Evolutionary conservation across 306 rosid species (phyloP).

Genomic region (Gynostemma pentaphyllum): DNA sequence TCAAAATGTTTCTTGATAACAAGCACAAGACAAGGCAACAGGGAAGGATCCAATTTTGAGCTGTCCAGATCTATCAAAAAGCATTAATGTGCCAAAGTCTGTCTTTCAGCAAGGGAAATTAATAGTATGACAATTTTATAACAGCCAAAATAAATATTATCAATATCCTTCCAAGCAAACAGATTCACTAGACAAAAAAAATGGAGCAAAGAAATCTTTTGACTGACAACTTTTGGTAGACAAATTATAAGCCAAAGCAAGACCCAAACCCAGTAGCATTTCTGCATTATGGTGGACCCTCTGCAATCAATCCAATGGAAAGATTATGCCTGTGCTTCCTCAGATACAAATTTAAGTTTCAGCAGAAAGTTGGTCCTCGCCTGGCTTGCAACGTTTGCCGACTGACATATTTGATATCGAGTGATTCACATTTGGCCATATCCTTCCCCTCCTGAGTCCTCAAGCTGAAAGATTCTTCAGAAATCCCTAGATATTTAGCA

Average conservation of each 20-base stretch:
- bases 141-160: not conserved
- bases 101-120: not conserved
- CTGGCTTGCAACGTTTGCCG: not conserved
- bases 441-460: not conserved
- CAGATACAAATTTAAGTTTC: not conserved
- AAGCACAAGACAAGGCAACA: not conserved
- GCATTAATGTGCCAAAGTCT: not conserved
- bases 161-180: constrained; percentile 1
- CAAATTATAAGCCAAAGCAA: no score
- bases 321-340: not conserved
- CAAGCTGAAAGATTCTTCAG: not conserved
- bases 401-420: not conserved
- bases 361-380: not conserved
- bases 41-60: no score
- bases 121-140: not conserved
- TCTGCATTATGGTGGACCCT: not conserved
- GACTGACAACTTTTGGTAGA: not conserved
- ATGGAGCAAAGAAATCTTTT: not conserved
- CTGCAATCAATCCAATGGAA: not conserved
- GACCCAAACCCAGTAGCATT: not conserved
- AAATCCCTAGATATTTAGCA: not conserved
- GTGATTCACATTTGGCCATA: not conserved
- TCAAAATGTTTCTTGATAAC: not conserved
- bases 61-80: constrained; percentile 5
- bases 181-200: constrained; percentile 2